These are phyloP conservation scores for Colletotrichum kahawae DNA, from an alignment of 2,329 filamentous ascomycete species.

Conservation along the genomic window DNA sequence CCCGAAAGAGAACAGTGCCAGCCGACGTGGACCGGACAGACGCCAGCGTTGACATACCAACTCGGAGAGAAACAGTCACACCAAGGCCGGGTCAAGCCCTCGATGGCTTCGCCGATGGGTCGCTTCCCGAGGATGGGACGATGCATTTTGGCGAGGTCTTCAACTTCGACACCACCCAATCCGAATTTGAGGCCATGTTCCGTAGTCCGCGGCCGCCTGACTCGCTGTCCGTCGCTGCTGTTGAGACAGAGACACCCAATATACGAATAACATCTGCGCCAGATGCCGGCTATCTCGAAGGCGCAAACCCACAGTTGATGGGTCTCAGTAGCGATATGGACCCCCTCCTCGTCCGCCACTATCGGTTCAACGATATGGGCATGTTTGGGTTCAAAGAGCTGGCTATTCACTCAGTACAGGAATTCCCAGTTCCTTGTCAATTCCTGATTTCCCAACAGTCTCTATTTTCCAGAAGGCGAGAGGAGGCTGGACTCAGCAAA, in stretches of 20 bases:
- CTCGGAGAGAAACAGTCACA: neutral
- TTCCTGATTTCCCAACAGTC: slow-evolving; percentile 21
- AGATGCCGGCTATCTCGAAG: neutral
- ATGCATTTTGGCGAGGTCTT: neutral
- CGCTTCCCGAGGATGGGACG: neutral
- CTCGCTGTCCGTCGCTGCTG: neutral
- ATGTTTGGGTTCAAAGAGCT: slow-evolving; percentile 27
- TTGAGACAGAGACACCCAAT: neutral
- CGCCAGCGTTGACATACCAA: neutral
- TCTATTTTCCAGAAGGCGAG: slow-evolving; percentile 18
- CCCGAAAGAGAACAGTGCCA: slow-evolving; percentile 9
- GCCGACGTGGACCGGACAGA: neutral
- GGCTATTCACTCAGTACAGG: slow-evolving; percentile 23
- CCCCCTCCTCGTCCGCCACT: slow-evolving; percentile 19
- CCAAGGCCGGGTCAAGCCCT: neutral
- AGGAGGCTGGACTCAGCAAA: slow-evolving; percentile 10
- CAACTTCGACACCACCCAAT: slow-evolving; percentile 14
- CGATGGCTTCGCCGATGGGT: neutral
- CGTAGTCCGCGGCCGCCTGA: neutral
- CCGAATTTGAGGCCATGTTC: slow-evolving; percentile 15
- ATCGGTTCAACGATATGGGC: slow-evolving; percentile 14
- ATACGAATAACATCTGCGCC: neutral
- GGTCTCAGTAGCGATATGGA: slow-evolving; percentile 24
- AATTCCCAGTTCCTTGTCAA: slow-evolving; percentile 9
- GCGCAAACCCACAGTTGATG: slow-evolving; percentile 3